A percentile compares a stretch with the other conserved stretches of the same genome.
Evolutionary conservation across 495 filamentous ascomycete genomes (phyloP).

Genomic region (Neurospora sp.): DNA sequence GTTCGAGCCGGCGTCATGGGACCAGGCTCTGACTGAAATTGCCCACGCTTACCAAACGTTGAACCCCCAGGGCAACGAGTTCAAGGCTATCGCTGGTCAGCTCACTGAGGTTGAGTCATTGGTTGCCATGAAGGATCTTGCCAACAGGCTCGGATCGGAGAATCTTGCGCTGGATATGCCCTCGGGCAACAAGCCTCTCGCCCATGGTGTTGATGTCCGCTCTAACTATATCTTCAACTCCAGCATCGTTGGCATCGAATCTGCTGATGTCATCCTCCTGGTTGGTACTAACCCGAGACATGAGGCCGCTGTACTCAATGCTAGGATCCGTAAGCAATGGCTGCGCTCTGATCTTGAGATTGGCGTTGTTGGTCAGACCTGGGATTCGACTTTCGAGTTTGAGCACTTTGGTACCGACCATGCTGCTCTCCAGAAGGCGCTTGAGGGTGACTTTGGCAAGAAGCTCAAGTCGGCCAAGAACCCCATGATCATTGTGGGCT

Average conservation of each 20-base stretch:
- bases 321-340: constrained; percentile 95
- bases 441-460: constrained; percentile 83
- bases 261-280: constrained; percentile 84
- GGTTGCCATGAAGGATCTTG: constrained; percentile 92
- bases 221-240: constrained; percentile 96
- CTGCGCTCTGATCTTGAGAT: constrained; percentile 89
- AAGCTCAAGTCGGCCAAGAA: constrained; percentile 77
- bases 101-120: constrained; percentile 84
- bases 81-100: constrained; percentile 89
- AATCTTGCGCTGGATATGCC: constrained; percentile 91
- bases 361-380: constrained; percentile 82
- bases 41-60: constrained; percentile 62
- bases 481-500: constrained; percentile 94
- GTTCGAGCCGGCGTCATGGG: constrained; percentile 87
- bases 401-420: constrained; percentile 76
- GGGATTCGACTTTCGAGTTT: constrained; percentile 87
- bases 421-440: constrained; percentile 66
- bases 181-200: constrained; percentile 67
- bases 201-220: constrained; percentile 88
- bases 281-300: constrained; percentile 90
- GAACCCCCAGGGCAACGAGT: constrained; percentile 76
- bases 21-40: constrained; percentile 84
- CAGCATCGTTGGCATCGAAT: constrained; percentile 83
- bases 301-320: constrained; percentile 90
- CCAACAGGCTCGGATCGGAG: constrained; percentile 91